These are phyloP conservation scores for Rhynchosporium graminicola DNA, from an alignment of 2,329 filamentous ascomycete species.

Conservation along the genomic window DNA sequence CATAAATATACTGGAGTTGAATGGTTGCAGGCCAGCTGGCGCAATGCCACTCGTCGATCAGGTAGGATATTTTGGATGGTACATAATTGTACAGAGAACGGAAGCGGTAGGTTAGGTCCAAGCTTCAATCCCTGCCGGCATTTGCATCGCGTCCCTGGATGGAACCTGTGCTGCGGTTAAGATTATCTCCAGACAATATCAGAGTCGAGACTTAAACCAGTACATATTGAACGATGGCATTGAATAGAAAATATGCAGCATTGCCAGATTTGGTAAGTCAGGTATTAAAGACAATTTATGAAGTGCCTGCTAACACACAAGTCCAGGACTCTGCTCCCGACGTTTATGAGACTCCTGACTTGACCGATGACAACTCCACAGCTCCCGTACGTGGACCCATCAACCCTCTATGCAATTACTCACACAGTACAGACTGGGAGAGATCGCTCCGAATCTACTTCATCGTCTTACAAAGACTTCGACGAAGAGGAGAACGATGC, in stretches of 20 bases:
- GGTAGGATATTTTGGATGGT: too few relatives aligned
- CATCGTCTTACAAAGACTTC: conserved; percentile 58
- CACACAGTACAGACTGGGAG: conserved; percentile 41
- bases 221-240: conserved; percentile 56
- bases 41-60: too few relatives aligned
- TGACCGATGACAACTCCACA: conserved; percentile 88
- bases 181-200: neutral
- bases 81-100: neutral
- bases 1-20: too few relatives aligned
- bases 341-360: conserved; percentile 92
- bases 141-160: conserved; percentile 4
- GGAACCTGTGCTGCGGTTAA: neutral
- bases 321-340: conserved; percentile 89
- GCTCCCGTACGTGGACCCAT: conserved; percentile 61
- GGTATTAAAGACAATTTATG: neutral
- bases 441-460: conserved; percentile 56
- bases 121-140: conserved; percentile 20
- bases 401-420: conserved; percentile 2
- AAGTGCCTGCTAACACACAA: conserved; percentile 2
- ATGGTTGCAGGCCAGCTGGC: too few relatives aligned
- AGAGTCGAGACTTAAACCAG: too few relatives aligned
- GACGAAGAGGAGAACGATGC: conserved; percentile 63
- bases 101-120: conserved; percentile 19
- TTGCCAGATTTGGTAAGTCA: conserved; percentile 71
- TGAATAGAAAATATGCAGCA: conserved; percentile 79